Base-by-base conservation (phyloP, 23 red algal genomes). In the Gracilaria domingensis region DNA sequence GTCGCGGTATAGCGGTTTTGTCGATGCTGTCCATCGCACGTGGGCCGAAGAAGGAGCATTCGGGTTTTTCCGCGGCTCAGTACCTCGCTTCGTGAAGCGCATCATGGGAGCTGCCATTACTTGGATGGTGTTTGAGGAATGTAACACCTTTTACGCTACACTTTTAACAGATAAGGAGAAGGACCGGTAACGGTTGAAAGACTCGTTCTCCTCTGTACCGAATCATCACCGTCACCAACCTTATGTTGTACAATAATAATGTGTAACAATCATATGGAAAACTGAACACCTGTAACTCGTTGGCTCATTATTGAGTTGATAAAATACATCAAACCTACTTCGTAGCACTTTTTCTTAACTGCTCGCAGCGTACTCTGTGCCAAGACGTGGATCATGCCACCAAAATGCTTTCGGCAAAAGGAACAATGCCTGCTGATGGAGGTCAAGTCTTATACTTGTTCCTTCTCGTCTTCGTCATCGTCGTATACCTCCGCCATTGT, bases 71-170 rank as follows among this genome's bases (percentile, higher is more conserved):
- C 93, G 96, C 44, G 96, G 96, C 35, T 75, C 93, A 2, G 72
- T 81, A 17, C 96, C 96, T 23, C 82, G 96, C 30, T 93, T 98
- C 75, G n/a, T 98, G 2, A 98, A 98, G 81, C 93, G 96, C 11
- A 94, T 94, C 36, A 84, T 98, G 58, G 96, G 96, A 69, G 88
- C 88, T 28, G 96, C 96, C 44, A 95, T 98, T 67, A 98, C 96
- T 25, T 98, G 96, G 96, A 98, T 96, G 96, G 95, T 98, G 13
- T 98, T 95, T 84, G 96, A 98, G 66, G 96, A 98, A 75, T 76
- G 86, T 67, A 94, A 95, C 36, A 81, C 23, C 72, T 77, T 77
- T 51, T 77, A 77, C 36, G 72, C 72, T 51, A 12, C 72, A 28
- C 34, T 77, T 16, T 2, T 77, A 49, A 77, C 20, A 50, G 45